Percentiles rank a stretch among this genome's conserved stretches.
Conservation (phyloP, 2,329 filamentous ascomycete species). For the Dactylellina haptotyla region DNA sequence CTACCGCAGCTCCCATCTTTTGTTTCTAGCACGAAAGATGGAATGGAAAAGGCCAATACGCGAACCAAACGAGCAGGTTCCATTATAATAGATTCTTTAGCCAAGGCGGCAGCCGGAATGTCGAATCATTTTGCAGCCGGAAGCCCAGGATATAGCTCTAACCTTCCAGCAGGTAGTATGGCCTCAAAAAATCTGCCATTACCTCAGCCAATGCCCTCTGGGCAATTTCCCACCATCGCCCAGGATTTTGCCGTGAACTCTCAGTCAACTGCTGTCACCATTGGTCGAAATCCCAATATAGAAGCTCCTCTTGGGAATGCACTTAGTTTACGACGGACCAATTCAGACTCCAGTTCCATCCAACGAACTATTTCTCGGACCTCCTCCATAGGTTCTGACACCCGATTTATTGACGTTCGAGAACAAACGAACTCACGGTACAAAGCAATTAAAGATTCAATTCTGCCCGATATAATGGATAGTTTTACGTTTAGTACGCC, state of each 20-base stretch:
- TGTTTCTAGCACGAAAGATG: constrained; percentile 34
- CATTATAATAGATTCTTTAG: constrained; percentile 40
- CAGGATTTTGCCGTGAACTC: background rate
- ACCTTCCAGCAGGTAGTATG: background rate
- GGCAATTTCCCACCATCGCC: background rate
- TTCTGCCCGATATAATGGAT: constrained; percentile 50
- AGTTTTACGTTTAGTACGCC: constrained; percentile 40
- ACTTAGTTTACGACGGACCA: constrained; percentile 16
- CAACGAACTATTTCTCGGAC: constrained; percentile 72
- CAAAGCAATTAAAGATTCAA: constrained; percentile 82
- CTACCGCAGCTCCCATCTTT: constrained; percentile 51
- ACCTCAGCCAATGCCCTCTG: background rate
- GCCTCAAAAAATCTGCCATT: constrained; percentile 10
- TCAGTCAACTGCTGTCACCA: background rate
- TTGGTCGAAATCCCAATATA: background rate
- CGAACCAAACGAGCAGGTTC: constrained; percentile 41
- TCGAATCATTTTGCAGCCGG: constrained; percentile 38
- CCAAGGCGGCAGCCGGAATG: constrained; percentile 41
- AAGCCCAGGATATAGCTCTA: background rate
- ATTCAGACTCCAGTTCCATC: constrained; percentile 43
- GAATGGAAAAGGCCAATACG: constrained; percentile 20
- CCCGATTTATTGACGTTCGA: constrained; percentile 79
- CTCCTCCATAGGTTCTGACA: constrained; percentile 85
- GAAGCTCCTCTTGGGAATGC: background rate
- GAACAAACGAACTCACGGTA: constrained; percentile 88